A percentile compares a stretch with the other conserved stretches of the same genome.
Conservation (phyloP, 1,139 yeast species). For the Torulaspora pretoriensis region DNA sequence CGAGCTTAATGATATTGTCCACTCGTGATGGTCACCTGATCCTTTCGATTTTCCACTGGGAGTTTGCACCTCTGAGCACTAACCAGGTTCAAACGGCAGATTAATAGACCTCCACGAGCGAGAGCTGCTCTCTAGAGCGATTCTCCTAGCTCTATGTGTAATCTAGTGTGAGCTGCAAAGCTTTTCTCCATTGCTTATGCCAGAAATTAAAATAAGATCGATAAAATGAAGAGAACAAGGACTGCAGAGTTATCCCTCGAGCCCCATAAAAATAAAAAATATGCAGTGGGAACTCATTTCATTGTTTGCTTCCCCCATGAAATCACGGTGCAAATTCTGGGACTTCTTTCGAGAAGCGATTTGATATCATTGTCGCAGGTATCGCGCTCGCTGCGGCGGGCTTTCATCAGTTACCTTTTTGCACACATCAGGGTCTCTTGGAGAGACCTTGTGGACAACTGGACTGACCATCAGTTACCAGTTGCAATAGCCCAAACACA, state of each 20-base stretch:
- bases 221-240: slow-evolving; percentile 1
- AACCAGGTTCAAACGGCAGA: too few relatives aligned
- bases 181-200: too few relatives aligned
- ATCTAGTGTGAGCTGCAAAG: too few relatives aligned
- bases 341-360: slow-evolving; percentile 13
- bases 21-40: slow-evolving; percentile 11
- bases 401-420: slow-evolving; percentile 30
- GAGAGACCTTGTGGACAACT: slow-evolving; percentile 16
- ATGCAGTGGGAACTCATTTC: slow-evolving; percentile 2
- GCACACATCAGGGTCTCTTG: slow-evolving; percentile 25
- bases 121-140: too few relatives aligned
- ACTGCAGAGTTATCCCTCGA: not conserved
- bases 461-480: slow-evolving; percentile 8
- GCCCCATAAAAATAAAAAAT: not conserved
- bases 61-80: too few relatives aligned
- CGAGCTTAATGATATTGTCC: slow-evolving; percentile 17
- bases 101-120: too few relatives aligned
- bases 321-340: slow-evolving; percentile 11
- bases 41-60: too few relatives aligned
- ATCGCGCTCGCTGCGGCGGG: slow-evolving; percentile 11
- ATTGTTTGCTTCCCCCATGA: slow-evolving; percentile 19
- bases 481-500: slow-evolving; percentile 10
- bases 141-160: too few relatives aligned
- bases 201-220: not conserved
- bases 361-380: slow-evolving; percentile 13